phyloP scores from a whole-genome alignment of 345 rosid species.

The Jatropha curcas region DNA sequence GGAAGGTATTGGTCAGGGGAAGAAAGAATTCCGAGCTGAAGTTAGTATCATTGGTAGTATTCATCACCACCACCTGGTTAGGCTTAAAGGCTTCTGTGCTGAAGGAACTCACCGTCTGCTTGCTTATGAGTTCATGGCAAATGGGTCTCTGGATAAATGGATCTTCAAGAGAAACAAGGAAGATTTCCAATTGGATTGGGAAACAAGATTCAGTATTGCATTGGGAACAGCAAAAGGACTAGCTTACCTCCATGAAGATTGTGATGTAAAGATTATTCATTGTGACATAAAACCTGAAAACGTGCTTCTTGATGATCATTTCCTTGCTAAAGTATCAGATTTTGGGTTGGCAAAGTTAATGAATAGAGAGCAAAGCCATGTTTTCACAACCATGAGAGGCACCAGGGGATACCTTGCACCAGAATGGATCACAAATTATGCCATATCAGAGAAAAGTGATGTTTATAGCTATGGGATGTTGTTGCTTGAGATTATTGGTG shows the following conservation, averaged over 20 bases:
- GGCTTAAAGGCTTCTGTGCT: conserved; percentile 82
- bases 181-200: conserved; percentile 60
- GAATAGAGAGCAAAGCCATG: conserved; percentile 91
- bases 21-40: conserved; percentile 94
- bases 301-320: conserved; percentile 75
- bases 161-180: conserved; percentile 60
- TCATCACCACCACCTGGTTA: conserved; percentile 88
- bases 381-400: conserved; percentile 85
- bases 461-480: conserved; percentile 93
- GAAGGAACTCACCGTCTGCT: conserved; percentile 86
- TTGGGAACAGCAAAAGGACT: conserved; percentile 86
- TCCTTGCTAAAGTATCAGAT: conserved; percentile 88
- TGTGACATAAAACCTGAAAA: conserved; percentile 96
- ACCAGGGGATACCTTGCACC: conserved; percentile 96
- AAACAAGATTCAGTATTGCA: conserved; percentile 72
- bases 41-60: conserved; percentile 89
- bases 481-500: conserved; percentile 79
- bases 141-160: conserved; percentile 88
- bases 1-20: conserved; percentile 94
- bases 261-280: conserved; percentile 77
- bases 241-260: conserved; percentile 90
- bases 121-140: conserved; percentile 81
- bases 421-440: conserved; percentile 92
- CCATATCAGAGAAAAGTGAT: conserved; percentile 91
- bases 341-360: conserved; percentile 91